Evolutionary conservation across 192 early-diverging fungal genomes (phyloP), one percentile per base, ranked within the genome.

Genomic region (Thoreauomyces humboldtii): DNA sequence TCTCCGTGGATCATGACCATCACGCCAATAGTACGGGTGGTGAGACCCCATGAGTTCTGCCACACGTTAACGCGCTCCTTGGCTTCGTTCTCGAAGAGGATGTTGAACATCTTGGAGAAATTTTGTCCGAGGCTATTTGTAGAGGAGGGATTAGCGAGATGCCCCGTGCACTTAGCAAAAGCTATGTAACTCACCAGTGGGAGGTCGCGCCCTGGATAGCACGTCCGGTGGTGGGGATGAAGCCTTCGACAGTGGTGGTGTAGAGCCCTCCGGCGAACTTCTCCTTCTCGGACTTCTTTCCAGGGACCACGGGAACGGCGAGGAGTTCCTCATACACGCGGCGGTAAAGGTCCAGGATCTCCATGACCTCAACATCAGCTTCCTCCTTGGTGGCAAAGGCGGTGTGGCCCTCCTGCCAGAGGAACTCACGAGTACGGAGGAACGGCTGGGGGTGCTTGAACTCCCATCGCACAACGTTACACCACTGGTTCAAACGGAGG

Each of bases 361-460:
- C 81, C 38, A 74, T 76, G 17, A 96, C 95, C 77, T 99, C 97
- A 4, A 38, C 54, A 71, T 87, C 91, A 36, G 95, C 91, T 50
- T 88, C 92, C 32, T 91, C 85, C 79, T 92, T 86, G 59, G 89
- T 95, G 48, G 93, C 84, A 65, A 95, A 91, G 21, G 94, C 97
- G 57, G 94, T 96, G 76, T 99, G 97, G 47, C 97, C 97, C 77
- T 99, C 97, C 75, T 99, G 97, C 97, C 97, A 99, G 69, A 99
- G 81, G 84, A 99, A 99, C 83, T 99, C 97, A 60, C 97, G 91
- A 19, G 97, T 98, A 48, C 97, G 85, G 65, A 99, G 73, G 87
- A 99, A 99, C 48, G 97, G 95, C 81, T 97, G 93, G 43, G 95
- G 95, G 80, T 98, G 90, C 83, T 99, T 99, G 81, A 99, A 99